Evolutionary conservation across 1,284 basidiomycete species (phyloP), one percentile per base, ranked within the genome.

Genomic region (Albatrellus sp.): DNA sequence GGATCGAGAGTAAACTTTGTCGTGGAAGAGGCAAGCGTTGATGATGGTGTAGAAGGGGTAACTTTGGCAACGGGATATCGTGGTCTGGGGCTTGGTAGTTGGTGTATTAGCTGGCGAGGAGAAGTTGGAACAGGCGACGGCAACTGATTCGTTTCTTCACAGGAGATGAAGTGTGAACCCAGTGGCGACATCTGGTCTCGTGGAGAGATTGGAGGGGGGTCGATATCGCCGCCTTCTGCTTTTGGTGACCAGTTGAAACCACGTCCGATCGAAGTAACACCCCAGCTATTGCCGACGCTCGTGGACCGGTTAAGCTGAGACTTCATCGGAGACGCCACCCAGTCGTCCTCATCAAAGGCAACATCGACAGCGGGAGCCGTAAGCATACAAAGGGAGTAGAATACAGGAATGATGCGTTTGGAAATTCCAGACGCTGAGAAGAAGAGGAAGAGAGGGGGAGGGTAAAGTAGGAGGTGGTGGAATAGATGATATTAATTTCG

Each of bases 181-280:
- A 24, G 24, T 24, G 24, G 24, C 24, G 24, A 24, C 24, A 24
- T 24, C 24, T 24, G 24, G 14, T 46, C 20, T 52, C 47, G 36
- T 52, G 45, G 4, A 52, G 47, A 16, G 50, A 54, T 42, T 44
- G 48, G 43, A 43, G 49, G 31, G 52, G 48, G 32, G 50, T 51
- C 36, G 33, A 37, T 16, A 52, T 54, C 17, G 65, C 64, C 30
- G 65, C 58, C 37, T 63, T 57, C 63, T 49, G 67, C 62, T 37
- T 68, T 69, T 81, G 28, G n/a, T n/a, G 43, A 44, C 43, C 84
- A 88, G 60, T 83, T 69, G 57, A 85, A 86, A n/a, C 85, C 85
- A 42, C 82, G 73, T 16, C 85, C 85, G 39, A 88, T 77, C 31
- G 76, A 83, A 8, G 84, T 87, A 51, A 89, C 83, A 4, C 80